phyloP scores from a whole-genome alignment of 805 yeast genomes.

The Candida khao-thaluensis region DNA sequence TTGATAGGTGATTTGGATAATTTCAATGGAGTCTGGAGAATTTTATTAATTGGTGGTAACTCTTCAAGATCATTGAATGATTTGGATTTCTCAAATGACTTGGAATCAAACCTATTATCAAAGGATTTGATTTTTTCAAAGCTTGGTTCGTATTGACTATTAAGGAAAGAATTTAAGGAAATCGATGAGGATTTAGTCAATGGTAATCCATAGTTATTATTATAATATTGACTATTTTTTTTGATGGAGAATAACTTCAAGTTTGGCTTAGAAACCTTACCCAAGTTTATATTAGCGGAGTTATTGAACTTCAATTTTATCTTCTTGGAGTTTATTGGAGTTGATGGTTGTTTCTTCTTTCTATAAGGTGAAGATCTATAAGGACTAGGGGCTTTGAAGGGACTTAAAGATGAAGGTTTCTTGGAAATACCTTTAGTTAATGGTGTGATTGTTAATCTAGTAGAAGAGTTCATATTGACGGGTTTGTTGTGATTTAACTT shows the following conservation, averaged over 20 bases:
- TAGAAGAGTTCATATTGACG: slow-evolving; percentile 14
- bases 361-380: slow-evolving; percentile 1
- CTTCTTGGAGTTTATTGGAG: slow-evolving; percentile 2
- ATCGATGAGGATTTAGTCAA: slow-evolving; percentile 8
- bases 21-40: slow-evolving; percentile 44
- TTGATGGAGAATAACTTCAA: slow-evolving; percentile 40
- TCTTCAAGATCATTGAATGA: slow-evolving; percentile 7
- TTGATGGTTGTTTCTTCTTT: not conserved
- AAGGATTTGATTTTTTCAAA: too few species aligned
- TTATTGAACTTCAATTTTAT: slow-evolving; percentile 7
- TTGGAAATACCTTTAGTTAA: slow-evolving; percentile 2
- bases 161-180: not conserved
- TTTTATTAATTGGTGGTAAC: slow-evolving; percentile 43
- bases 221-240: slow-evolving; percentile 32
- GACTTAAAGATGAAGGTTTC: not conserved
- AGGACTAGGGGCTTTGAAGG: not conserved
- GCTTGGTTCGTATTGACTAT: not conserved
- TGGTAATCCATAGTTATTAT: slow-evolving; percentile 13
- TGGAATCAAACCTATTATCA: too few species aligned
- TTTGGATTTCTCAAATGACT: slow-evolving; percentile 2
- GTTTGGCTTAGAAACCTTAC: slow-evolving; percentile 12
- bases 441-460: slow-evolving; percentile 13
- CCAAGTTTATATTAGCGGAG: slow-evolving; percentile 10
- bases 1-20: slow-evolving; percentile 31
- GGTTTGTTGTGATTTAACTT: slow-evolving; percentile 30